phyloP scores from a whole-genome alignment of 139 green algal genomes.

The Dunaliella primolecta region DNA sequence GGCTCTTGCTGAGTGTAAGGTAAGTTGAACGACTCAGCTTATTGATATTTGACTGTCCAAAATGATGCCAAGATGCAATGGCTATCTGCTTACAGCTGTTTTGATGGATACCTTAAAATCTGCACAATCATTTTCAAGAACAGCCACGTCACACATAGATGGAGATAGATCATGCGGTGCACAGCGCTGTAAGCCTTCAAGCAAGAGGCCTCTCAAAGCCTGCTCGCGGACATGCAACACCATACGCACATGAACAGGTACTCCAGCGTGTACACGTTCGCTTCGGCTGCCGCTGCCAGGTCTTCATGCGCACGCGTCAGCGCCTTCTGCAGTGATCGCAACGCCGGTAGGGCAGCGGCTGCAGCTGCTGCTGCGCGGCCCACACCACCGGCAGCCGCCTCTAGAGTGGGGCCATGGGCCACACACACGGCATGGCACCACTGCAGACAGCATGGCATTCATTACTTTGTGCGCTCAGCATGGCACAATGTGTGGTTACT shows the following conservation, averaged over 20 bases:
- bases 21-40: too few relatives aligned
- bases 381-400: conserved; percentile 18
- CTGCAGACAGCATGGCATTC: background rate
- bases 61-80: too few relatives aligned
- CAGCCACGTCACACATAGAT: too few relatives aligned
- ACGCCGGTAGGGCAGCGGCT: conserved; percentile 28
- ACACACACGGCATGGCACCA: conserved; percentile 60
- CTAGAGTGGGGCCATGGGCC: conserved; percentile 53
- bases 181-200: too few relatives aligned
- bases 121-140: too few relatives aligned
- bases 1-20: too few relatives aligned
- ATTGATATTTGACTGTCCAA: too few relatives aligned
- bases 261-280: conserved; percentile 74
- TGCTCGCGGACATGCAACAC: too few relatives aligned
- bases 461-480: background rate
- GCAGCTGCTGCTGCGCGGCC: conserved; percentile 19
- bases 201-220: too few relatives aligned
- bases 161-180: too few relatives aligned
- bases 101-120: too few relatives aligned
- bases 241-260: conserved; percentile 54
- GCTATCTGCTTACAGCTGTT: too few relatives aligned
- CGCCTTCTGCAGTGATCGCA: conserved; percentile 67
- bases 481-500: background rate
- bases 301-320: conserved; percentile 62
- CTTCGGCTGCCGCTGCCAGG: conserved; percentile 55